Evolutionary conservation across 2,329 filamentous ascomycete genomes (phyloP), one percentile per base, ranked within the genome.

Genomic region (Ceratocystis diversiconidia): DNA sequence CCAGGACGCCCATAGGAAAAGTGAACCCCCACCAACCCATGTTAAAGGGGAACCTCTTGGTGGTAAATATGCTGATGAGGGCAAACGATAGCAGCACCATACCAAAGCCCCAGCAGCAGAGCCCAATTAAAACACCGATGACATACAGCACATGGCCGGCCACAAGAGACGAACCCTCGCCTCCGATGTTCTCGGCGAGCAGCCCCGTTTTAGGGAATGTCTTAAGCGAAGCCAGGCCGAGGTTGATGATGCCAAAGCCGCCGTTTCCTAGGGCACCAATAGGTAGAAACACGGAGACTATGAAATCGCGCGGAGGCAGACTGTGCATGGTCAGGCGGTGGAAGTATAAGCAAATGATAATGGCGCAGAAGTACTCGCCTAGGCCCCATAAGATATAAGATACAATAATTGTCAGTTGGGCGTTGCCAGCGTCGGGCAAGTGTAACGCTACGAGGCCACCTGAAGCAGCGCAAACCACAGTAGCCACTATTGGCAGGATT

Each of bases 371-470:
- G 52, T 73, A 73, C 70, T 76, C 78, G 4, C 85, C 83, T 66
- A 84, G 82, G 0, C 86, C 86, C 85, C 84, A 89, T 69, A 89
- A 80, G 22, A 88, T 76, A 71, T 89, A 90, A 1, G 79, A 85
- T 12, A 77, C 77, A n/a, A 88, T 75, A 25, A 89, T 70, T 0
- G 86, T 89, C 44, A 79, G 80, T 25, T 87, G 72, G 3, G 83
- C 83, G 68, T 84, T 78, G n/a, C 77, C 72, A 1, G 74, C 74
- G 69, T 85, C 75, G 1, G 80, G 78, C 0, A 90, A 76, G n/a
- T 81, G 76, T 25, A 79, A 77, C 3, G 86, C 84, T 0, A 89
- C 77, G 65, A 86, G 76, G n/a, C 81, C 83, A 1, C 87, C 86
- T 0, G 82, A 80, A 1, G 83, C 83, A 0, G 86, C 78, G 1